Evolutionary conservation across 768 basidiomycete genomes (phyloP).

Genomic region (Collybia sordida): DNA sequence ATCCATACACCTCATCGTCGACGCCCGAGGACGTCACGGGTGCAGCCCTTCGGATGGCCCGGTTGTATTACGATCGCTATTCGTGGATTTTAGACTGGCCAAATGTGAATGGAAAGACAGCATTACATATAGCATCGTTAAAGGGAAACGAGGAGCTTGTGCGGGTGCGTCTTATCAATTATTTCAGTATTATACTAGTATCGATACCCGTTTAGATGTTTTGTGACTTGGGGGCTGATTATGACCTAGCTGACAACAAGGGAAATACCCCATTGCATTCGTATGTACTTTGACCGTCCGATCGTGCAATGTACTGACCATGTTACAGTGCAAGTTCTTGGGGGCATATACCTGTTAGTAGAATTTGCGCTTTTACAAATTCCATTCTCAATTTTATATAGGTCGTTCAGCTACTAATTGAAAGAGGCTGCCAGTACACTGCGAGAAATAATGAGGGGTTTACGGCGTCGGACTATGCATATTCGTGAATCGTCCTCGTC

Average conservation of each 20-base stretch:
- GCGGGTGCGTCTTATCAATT: slow-evolving; percentile 48
- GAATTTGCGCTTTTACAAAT: slow-evolving; percentile 2
- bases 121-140: slow-evolving; percentile 83
- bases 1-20: slow-evolving; percentile 45
- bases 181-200: no score
- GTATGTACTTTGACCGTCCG: slow-evolving; percentile 44
- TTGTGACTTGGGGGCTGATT: slow-evolving; percentile 87
- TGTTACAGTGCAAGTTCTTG: slow-evolving; percentile 75
- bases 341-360: slow-evolving; percentile 75
- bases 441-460: slow-evolving; percentile 90
- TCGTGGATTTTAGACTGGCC: slow-evolving; percentile 91
- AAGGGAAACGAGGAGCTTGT: slow-evolving; percentile 91
- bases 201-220: slow-evolving; percentile 62
- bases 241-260: slow-evolving; percentile 85
- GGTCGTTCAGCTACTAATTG: slow-evolving; percentile 85
- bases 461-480: slow-evolving; percentile 91
- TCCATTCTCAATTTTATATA: slow-evolving; percentile 25
- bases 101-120: slow-evolving; percentile 86
- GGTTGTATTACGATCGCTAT: slow-evolving; percentile 84
- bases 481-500: slow-evolving; percentile 55
- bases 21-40: slow-evolving; percentile 62
- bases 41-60: slow-evolving; percentile 83
- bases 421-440: slow-evolving; percentile 81
- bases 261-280: slow-evolving; percentile 94
- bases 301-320: slow-evolving; percentile 10